Base-by-base conservation (phyloP, 148 eudicot species). In the Vaccinium corymbosum region DNA sequence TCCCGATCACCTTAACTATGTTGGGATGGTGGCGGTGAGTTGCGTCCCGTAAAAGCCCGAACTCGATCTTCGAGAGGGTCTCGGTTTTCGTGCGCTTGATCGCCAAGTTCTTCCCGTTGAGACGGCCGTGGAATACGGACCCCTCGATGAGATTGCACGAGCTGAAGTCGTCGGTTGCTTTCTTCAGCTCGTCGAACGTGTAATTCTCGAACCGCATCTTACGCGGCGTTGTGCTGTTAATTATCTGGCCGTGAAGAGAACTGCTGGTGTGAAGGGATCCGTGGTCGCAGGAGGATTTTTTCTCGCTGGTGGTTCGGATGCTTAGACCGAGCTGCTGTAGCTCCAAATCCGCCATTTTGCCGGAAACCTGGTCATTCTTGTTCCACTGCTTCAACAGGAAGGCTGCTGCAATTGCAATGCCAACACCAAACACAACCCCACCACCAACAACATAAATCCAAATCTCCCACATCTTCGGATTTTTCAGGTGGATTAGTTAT, bases 91-190 rank as follows among this genome's bases (percentile, higher is more conserved):
- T 87, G 42, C 89, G 85, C 84, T 90, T 93, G 2, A 95, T 92
- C 20, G 93, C 98, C 88, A 94, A 38, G 62, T 89, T 89, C 64
- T 94, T 93, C 7, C 98, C 98, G 16, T 88, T 91, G 50, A 91
- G 89, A 3, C 96, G 91, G 5, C 96, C 96, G 29, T 91, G 96
- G 83, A 87, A 94, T 6, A 94, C 93, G 0, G 91, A 89, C 51
- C 88, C 95, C 80, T 92, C 97, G 14, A 95, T 91, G 48, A 95
- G 89, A 64, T 91, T 95, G 15, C 81, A 85, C 38, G 90, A 56
- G 48, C 73, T 89, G 89, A 95, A 94, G 70, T 92, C 92, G 81
- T 92, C 94, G 0, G 98, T 95, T 6, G 98, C 94, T 68, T 83
- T 90, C 52, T 72, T 88, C 20, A 95, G 84, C 77, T 95, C 96